Percentiles rank a stretch among this genome's conserved stretches.
These are phyloP conservation scores for Saccharomycopsis amapae DNA, from an alignment of 805 yeast species.

Conservation along the genomic window DNA sequence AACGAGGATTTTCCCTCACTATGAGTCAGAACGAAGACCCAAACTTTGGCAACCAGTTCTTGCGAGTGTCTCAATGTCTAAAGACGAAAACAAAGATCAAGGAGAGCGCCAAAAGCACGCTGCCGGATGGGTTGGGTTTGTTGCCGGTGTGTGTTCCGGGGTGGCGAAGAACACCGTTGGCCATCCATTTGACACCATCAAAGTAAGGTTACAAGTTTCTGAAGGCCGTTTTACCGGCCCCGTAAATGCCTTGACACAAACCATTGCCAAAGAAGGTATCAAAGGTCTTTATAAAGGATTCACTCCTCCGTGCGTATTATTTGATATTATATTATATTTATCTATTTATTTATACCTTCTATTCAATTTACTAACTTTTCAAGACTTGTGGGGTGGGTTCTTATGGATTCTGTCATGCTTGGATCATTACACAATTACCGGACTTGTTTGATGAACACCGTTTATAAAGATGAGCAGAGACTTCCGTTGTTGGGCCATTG, in stretches of 20 bases:
- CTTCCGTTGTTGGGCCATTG: conserved; percentile 71
- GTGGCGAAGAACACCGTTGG: conserved; percentile 84
- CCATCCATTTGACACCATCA: conserved; percentile 88
- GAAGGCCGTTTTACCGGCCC: conserved; percentile 73
- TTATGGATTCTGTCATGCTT: conserved; percentile 87
- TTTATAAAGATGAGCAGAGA: conserved; percentile 52
- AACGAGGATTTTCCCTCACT: too few relatives aligned
- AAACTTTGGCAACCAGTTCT: too few relatives aligned
- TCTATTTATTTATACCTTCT: too few relatives aligned
- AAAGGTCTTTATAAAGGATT: conserved; percentile 83
- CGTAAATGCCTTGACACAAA: conserved; percentile 68
- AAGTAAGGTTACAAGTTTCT: conserved; percentile 75
- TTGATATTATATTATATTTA: too few relatives aligned
- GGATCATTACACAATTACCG: conserved; percentile 80
- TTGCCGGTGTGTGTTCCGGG: conserved; percentile 87
- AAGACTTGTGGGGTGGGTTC: conserved; percentile 90
- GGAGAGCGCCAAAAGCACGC: conserved; percentile 8
- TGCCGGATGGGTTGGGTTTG: conserved; percentile 55
- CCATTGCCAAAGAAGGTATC: conserved; percentile 67
- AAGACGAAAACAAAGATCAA: too few relatives aligned
- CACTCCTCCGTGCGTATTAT: conserved; percentile 88
- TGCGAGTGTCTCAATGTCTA: too few relatives aligned
- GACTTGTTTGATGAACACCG: conserved; percentile 52
- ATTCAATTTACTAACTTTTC: too few relatives aligned
- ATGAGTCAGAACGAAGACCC: too few relatives aligned